Evolutionary conservation across 352 stramenopile species (phyloP).

Genomic region (Phytophthora brassicae): DNA sequence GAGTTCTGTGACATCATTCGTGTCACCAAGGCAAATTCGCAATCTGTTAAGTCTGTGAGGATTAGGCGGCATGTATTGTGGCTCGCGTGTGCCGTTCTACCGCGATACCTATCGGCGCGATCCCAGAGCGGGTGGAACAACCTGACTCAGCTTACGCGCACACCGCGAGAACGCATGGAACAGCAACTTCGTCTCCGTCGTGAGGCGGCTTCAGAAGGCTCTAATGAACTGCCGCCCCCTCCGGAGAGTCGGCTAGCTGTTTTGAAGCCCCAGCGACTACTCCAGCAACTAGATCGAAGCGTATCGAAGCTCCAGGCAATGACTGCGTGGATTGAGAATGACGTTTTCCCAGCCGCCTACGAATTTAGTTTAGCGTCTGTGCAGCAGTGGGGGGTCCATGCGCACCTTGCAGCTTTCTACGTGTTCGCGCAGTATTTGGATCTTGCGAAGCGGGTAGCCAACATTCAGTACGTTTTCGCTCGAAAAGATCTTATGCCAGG

Average conservation of each 20-base stretch:
- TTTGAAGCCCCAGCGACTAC: constrained; percentile 17
- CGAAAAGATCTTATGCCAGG: constrained; percentile 55
- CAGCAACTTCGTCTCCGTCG: constrained; percentile 64
- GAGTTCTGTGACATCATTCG: constrained; percentile 87
- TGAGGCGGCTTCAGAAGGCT: constrained; percentile 16
- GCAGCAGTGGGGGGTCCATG: constrained; percentile 48
- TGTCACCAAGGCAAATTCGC: constrained; percentile 31
- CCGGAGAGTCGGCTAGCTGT: constrained; percentile 1
- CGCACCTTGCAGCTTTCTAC: constrained; percentile 79
- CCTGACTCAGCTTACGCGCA: constrained; percentile 59
- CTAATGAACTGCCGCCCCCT: not conserved
- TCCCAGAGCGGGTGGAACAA: constrained; percentile 76
- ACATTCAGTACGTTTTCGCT: constrained; percentile 81
- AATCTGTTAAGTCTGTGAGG: constrained; percentile 34
- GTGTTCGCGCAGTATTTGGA: constrained; percentile 72
- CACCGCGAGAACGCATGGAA: constrained; percentile 77
- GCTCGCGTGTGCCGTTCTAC: constrained; percentile 58
- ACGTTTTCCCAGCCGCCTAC: constrained; percentile 56
- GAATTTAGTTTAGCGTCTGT: constrained; percentile 55
- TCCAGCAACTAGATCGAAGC: constrained; percentile 46
- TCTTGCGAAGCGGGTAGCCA: constrained; percentile 63
- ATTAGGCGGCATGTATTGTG: constrained; percentile 50
- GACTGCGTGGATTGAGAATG: constrained; percentile 39
- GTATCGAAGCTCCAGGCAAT: constrained; percentile 50
- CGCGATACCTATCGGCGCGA: constrained; percentile 57